Conservation (phyloP, 345 rosid genomes). For the Physaria fendleri region DNA sequence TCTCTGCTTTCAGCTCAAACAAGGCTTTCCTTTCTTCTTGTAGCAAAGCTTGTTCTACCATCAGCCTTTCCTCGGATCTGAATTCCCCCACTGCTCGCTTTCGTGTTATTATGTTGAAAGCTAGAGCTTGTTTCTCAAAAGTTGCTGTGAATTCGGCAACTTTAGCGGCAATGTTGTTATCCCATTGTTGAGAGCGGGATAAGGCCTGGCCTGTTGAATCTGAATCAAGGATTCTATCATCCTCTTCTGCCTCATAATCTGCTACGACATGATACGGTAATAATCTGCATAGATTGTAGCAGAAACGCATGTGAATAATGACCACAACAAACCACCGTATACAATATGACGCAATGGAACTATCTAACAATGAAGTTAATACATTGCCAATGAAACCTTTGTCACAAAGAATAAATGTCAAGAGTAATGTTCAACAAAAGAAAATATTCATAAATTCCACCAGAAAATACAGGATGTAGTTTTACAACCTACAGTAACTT, state of each 20-base stretch:
- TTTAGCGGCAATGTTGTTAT: constrained; percentile 82
- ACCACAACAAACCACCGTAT: background rate
- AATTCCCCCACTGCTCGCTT: constrained; percentile 76
- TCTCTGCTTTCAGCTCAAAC: constrained; percentile 65
- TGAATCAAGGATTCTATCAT: constrained; percentile 92
- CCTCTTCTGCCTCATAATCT: constrained; percentile 98
- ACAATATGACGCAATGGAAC: background rate
- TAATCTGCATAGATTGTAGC: constrained; percentile 41
- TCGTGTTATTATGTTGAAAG: constrained; percentile 77
- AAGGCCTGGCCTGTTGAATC: constrained; percentile 88
- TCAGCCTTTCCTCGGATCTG: constrained; percentile 87
- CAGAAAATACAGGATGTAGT: background rate
- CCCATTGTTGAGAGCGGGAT: constrained; percentile 95
- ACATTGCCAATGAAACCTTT: background rate
- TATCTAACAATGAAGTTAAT: background rate
- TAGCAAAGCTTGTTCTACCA: constrained; percentile 82
- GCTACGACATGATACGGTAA: constrained; percentile 93
- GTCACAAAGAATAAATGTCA: background rate
- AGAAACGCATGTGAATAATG: constrained; percentile 10
- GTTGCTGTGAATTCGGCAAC: constrained; percentile 92
- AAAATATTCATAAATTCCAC: background rate
- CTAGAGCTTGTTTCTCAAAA: constrained; percentile 91
- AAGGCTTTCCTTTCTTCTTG: constrained; percentile 75
- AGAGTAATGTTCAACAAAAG: background rate
- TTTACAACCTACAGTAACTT: background rate